Evolutionary conservation across 225 moss, liverwort and hornwort species (phyloP).

Genomic region (Pleurozium schreberi): DNA sequence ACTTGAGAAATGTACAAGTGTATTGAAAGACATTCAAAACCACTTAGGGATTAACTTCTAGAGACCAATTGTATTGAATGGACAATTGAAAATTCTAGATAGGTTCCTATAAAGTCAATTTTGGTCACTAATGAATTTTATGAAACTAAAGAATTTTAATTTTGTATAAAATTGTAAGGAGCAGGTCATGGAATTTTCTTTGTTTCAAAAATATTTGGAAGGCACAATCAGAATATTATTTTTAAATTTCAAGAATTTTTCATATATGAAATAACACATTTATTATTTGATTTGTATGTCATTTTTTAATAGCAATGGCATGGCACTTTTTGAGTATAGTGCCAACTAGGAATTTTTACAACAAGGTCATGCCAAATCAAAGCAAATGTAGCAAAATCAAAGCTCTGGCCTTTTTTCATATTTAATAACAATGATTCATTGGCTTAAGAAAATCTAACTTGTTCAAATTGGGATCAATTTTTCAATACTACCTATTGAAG

Average conservation of each 20-base stretch:
- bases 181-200: rapidly evolving
- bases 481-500: background rate
- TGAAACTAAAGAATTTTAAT: background rate
- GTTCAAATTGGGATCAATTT: background rate
- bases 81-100: too few relatives aligned
- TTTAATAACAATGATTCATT: too few relatives aligned
- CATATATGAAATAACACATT: background rate
- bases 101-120: too few relatives aligned
- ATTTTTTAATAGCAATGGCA: background rate
- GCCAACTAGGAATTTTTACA: background rate
- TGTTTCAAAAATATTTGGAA: background rate
- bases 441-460: background rate
- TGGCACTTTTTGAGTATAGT: too few relatives aligned
- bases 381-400: background rate
- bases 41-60: too few relatives aligned
- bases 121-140: background rate
- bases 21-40: too few relatives aligned
- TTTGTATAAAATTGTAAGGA: too few relatives aligned
- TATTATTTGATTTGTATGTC: background rate
- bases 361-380: background rate
- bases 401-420: rapidly evolving
- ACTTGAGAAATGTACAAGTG: too few relatives aligned
- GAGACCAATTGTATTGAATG: too few relatives aligned
- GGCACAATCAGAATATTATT: background rate
- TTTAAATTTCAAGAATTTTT: background rate